These are phyloP conservation scores for Dryadomyces quercivorus DNA, from an alignment of 2,329 filamentous ascomycete species.

Conservation along the genomic window DNA sequence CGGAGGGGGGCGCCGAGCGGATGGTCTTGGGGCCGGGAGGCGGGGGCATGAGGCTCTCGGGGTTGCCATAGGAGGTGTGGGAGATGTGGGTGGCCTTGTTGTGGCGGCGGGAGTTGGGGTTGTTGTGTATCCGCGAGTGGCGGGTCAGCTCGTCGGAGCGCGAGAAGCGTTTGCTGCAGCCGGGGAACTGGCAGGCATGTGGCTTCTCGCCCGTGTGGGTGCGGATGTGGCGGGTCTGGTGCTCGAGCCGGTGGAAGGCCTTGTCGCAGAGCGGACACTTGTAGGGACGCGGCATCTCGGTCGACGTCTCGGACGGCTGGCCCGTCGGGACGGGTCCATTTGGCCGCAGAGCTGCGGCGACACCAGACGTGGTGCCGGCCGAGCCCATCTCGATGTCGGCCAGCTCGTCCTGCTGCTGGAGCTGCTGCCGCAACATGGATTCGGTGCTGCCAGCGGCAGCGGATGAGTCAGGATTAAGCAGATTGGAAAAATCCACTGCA, in stretches of 20 bases:
- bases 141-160: constrained; percentile 92
- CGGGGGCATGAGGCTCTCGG: constrained; percentile 65
- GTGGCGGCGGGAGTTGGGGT: constrained; percentile 87
- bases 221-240: constrained; percentile 82
- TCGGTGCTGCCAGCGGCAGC: constrained; percentile 12
- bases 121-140: constrained; percentile 97
- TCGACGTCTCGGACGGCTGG: constrained; percentile 41
- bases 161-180: constrained; percentile 94
- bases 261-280: constrained; percentile 98
- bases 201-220: constrained; percentile 74
- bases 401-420: constrained; percentile 21
- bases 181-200: constrained; percentile 87
- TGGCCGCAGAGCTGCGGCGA: constrained; percentile 42
- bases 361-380: constrained; percentile 3
- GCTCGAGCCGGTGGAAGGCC: constrained; percentile 95
- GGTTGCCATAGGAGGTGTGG: constrained; percentile 30
- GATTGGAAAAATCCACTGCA: constrained; percentile 63
- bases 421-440: constrained; percentile 16
- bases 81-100: constrained; percentile 57
- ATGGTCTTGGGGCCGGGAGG: constrained; percentile 65
- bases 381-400: constrained; percentile 29
- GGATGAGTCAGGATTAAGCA: constrained; percentile 48
- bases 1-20: constrained; percentile 77
- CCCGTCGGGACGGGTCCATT: constrained; percentile 51
- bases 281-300: constrained; percentile 86